Evolutionary conservation across 768 basidiomycete species (phyloP), one percentile per base, ranked within the genome.

Genomic region (Asterophora parasitica): DNA sequence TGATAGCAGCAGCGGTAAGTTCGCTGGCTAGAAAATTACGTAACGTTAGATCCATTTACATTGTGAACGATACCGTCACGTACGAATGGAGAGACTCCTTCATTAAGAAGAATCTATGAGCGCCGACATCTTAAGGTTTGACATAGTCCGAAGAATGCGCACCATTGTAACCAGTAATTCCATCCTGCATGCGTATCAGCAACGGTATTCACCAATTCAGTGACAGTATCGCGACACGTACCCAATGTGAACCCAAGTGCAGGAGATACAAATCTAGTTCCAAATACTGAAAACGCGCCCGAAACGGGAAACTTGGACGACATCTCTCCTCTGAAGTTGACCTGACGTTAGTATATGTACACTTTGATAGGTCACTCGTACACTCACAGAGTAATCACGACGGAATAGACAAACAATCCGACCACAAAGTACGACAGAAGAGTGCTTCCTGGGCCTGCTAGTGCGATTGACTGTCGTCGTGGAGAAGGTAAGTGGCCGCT

Each of bases 401-500:
- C 80, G 33, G 74, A 66, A 59, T 79, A 81, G 20, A 80, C 77
- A 62, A 82, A 81, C 17, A 78, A 7, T 13, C 80, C 80, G 42
- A 82, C 78, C 40, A 81, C 70, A 19, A 72, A 65, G 60, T 82
- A 85, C 1, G 81, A 79, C 2, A 84, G 58, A 13, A 84, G 60
- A n/a, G 82, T 73, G 51, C 81, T 81, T 13, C 72, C 81, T 7
- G 82, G 80, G 33, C 82, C 82, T 30, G 81, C 81, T 4, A 73
- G 59, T 4, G 75, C 70, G 23, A 83, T 72, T 4, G 80, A 72
- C 75, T 77, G 28, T 11, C 16, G 20, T 31, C 30, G 30, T 31
- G 8, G 3, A 3, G 30, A 3, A 3, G 30, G 30, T 31, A 31
- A 31, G 30, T 31, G 30, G 12, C 30, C 12, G 9, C 4, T 4